These are phyloP conservation scores for Monosporozyma siamensis DNA, from an alignment of 805 yeast species.

Conservation along the genomic window DNA sequence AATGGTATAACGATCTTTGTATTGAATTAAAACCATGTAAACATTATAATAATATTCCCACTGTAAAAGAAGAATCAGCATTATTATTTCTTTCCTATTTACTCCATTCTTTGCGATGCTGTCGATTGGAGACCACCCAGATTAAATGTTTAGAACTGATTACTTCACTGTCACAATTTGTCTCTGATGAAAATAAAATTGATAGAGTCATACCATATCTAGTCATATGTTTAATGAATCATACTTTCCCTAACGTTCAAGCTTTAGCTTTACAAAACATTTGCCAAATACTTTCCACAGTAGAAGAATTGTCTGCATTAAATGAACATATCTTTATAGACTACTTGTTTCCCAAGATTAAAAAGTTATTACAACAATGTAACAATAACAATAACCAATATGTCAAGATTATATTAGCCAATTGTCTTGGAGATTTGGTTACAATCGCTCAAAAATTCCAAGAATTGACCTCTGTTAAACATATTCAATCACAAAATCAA, in stretches of 20 bases:
- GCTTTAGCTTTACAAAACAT: conserved; percentile 53
- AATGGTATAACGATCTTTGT: not conserved
- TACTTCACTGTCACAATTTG: conserved; percentile 61
- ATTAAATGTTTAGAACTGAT: conserved; percentile 65
- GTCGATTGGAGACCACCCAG: conserved; percentile 13
- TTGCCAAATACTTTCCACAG: conserved; percentile 57
- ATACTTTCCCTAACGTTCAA: conserved; percentile 54
- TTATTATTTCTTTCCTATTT: conserved; percentile 21
- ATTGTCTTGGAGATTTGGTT: conserved; percentile 66
- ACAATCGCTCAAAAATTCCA: conserved; percentile 52
- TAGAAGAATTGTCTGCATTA: conserved; percentile 58
- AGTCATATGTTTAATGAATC: conserved; percentile 56
- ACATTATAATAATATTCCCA: conserved; percentile 1
- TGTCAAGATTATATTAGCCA: conserved; percentile 61
- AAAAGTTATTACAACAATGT: conserved; percentile 34
- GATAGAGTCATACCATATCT: conserved; percentile 81
- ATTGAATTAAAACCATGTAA: not conserved
- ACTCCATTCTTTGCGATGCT: conserved; percentile 20
- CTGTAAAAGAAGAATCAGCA: conserved; percentile 21
- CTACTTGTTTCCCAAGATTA: conserved; percentile 65
- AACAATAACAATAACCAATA: conserved; percentile 33
- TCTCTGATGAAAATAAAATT: conserved; percentile 74
- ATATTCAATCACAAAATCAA: conserved; percentile 11
- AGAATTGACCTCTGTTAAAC: conserved; percentile 39
- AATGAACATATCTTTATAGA: conserved; percentile 75